Evolutionary conservation across 2,329 filamentous ascomycete species (phyloP).

Genomic region (Pezicula rhizophila): DNA sequence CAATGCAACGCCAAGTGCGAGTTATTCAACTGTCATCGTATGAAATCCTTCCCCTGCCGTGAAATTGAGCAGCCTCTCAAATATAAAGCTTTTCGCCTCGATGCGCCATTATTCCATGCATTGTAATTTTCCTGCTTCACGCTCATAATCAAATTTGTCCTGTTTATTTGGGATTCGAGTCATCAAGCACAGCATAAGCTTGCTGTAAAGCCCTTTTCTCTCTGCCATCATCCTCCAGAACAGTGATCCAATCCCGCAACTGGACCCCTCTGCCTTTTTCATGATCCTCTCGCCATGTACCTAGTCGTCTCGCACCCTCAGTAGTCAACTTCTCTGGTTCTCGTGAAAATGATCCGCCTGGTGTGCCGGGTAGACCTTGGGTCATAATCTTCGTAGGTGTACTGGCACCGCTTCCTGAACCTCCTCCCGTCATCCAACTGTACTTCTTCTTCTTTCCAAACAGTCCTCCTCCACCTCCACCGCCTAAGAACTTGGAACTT

Average conservation of each 20-base stretch:
- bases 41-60: too few relatives aligned
- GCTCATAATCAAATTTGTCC: too few relatives aligned
- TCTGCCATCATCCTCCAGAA: constrained; percentile 71
- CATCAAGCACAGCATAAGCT: constrained; percentile 23
- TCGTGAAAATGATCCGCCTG: constrained; percentile 28
- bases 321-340: constrained; percentile 41
- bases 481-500: constrained; percentile 68
- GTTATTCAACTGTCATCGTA: too few relatives aligned
- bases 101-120: too few relatives aligned
- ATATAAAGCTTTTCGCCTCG: too few relatives aligned
- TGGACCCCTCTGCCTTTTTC: constrained; percentile 75
- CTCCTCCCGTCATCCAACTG: constrained; percentile 64
- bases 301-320: constrained; percentile 57
- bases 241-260: constrained; percentile 73
- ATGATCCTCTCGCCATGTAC: constrained; percentile 73
- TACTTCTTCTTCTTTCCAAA: constrained; percentile 65
- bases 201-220: constrained; percentile 57
- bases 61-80: too few relatives aligned
- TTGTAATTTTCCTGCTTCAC: too few relatives aligned
- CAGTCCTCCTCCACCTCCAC: constrained; percentile 51
- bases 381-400: constrained; percentile 35
- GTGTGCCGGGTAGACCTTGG: constrained; percentile 30
- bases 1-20: too few relatives aligned
- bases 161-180: constrained; percentile 29
- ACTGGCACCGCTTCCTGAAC: constrained; percentile 42